Evolutionary conservation across 495 filamentous ascomycete genomes (phyloP).

Genomic region (Daldinia bambusicola): DNA sequence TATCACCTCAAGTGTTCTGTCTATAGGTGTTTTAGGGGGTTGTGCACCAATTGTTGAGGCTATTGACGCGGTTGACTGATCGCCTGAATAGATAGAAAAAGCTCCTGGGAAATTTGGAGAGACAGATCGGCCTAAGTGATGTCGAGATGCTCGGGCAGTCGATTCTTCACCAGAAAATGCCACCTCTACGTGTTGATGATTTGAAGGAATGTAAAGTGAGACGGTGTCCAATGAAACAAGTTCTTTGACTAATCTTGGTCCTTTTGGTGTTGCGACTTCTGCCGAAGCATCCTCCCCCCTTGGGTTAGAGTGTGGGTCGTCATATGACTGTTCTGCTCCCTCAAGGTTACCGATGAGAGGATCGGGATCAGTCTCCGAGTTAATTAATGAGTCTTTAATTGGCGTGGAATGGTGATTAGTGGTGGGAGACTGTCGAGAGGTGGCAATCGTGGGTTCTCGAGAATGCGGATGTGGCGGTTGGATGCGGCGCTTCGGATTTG

Average conservation of each 20-base stretch:
- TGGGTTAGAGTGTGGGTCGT: slow-evolving; percentile 7
- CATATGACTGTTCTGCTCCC: slow-evolving; percentile 29
- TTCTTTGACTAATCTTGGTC: slow-evolving; percentile 60
- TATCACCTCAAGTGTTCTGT: slow-evolving; percentile 63
- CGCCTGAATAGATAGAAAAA: slow-evolving; percentile 58
- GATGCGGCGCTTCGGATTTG: slow-evolving; percentile 13
- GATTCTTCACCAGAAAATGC: slow-evolving; percentile 27
- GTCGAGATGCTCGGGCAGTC: slow-evolving; percentile 25
- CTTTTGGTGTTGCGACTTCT: slow-evolving; percentile 56
- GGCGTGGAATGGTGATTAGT: not conserved
- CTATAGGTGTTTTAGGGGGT: slow-evolving; percentile 26
- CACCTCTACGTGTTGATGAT: slow-evolving; percentile 52
- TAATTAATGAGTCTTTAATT: not conserved
- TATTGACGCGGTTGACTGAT: slow-evolving; percentile 50
- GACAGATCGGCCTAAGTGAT: slow-evolving; percentile 47
- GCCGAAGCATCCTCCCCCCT: slow-evolving; percentile 18
- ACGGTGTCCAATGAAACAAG: slow-evolving; percentile 55
- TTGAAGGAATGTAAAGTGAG: slow-evolving; percentile 57
- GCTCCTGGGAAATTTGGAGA: slow-evolving; percentile 64
- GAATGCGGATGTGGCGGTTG: not conserved
- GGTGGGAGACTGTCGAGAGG: not conserved
- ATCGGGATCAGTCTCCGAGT: not conserved
- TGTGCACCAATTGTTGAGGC: slow-evolving; percentile 13
- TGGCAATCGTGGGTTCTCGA: not conserved
- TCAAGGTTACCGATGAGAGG: slow-evolving; percentile 36